Evolutionary conservation across 805 yeast genomes (phyloP).

Genomic region (Yarrowia alimentaria): DNA sequence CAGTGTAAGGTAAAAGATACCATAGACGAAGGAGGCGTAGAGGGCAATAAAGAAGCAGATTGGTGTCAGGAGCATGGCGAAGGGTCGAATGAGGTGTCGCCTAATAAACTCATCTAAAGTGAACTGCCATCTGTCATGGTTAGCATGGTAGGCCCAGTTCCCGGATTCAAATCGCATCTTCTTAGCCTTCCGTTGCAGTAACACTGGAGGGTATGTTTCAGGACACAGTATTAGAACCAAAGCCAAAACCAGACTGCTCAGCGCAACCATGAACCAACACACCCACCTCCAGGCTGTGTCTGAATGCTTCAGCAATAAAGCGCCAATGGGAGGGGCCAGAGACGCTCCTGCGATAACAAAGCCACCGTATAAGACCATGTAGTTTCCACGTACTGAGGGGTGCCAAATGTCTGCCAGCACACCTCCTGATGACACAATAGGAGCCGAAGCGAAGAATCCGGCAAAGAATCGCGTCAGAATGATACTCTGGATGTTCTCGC

Average conservation of each 20-base stretch:
- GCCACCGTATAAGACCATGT: conserved; percentile 61
- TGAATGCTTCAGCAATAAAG: conserved; percentile 59
- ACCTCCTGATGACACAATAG: conserved; percentile 76
- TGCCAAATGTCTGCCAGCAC: conserved; percentile 68
- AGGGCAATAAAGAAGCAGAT: conserved; percentile 61
- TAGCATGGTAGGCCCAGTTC: conserved; percentile 66
- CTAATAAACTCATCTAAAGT: conserved; percentile 64
- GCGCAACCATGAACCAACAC: conserved; percentile 61
- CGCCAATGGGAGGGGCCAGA: conserved; percentile 58
- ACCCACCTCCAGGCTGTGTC: conserved; percentile 61
- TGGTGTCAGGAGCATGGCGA: conserved; percentile 68
- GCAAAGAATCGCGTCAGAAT: conserved; percentile 63
- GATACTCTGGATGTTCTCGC: conserved; percentile 59
- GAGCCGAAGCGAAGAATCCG: conserved; percentile 74
- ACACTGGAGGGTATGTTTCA: conserved; percentile 63
- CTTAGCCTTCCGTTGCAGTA: conserved; percentile 53
- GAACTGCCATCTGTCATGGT: conserved; percentile 82
- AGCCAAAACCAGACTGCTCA: conserved; percentile 55
- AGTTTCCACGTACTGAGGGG: conserved; percentile 60
- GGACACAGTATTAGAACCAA: conserved; percentile 49
- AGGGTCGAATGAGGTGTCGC: conserved; percentile 75
- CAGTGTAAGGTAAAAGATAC: conserved; percentile 61
- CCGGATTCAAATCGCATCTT: conserved; percentile 53
- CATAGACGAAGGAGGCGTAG: conserved; percentile 76
- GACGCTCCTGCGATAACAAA: conserved; percentile 50